phyloP scores from a whole-genome alignment of 1,284 basidiomycete species.

The Microbotryomycetes sp. region DNA sequence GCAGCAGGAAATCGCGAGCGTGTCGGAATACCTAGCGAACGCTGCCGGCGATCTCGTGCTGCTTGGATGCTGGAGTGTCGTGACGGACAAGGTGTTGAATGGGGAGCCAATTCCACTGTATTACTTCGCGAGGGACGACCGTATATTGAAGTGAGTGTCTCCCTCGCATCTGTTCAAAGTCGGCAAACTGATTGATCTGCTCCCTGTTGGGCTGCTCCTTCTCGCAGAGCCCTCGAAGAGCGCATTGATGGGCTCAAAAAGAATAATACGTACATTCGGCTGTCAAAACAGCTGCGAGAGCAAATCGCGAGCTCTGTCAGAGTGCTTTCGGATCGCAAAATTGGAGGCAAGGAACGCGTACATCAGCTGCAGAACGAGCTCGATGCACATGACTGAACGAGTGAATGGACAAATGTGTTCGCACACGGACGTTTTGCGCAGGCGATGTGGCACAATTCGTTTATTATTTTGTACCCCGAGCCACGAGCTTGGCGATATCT shows the following conservation, averaged over 20 bases:
- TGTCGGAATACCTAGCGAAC: constrained; percentile 33
- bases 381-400: not conserved
- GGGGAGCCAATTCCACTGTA: constrained; percentile 28
- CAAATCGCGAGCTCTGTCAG: not conserved
- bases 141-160: constrained; percentile 17
- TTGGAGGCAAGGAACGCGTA: not conserved
- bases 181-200: not conserved
- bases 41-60: constrained; percentile 31
- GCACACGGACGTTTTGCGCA: no score
- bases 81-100: constrained; percentile 18
- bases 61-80: constrained; percentile 30
- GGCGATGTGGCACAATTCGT: no score
- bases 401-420: no score
- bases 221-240: constrained; percentile 23
- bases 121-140: constrained; percentile 29
- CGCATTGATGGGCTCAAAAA: constrained; percentile 6
- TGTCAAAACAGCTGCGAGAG: not conserved
- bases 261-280: not conserved
- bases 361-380: not conserved
- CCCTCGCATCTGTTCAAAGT: not conserved
- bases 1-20: constrained; percentile 25
- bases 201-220: not conserved
- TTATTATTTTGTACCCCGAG: no score
- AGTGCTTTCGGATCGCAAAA: not conserved
- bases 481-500: no score